Conservation (phyloP, 2,329 filamentous ascomycete species). For the Aureobasidium subglaciale region DNA sequence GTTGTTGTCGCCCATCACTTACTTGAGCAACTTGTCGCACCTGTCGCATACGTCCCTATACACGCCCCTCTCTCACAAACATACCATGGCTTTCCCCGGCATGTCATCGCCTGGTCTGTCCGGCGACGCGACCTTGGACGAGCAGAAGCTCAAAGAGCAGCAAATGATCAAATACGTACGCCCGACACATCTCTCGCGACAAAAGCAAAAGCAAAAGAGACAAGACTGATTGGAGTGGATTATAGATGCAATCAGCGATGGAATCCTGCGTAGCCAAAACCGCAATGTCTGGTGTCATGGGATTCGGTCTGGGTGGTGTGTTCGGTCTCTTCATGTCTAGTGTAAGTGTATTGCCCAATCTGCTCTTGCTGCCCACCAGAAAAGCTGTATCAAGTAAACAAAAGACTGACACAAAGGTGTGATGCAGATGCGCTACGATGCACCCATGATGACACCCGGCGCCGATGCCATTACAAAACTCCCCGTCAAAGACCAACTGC, state of each 20-base stretch:
- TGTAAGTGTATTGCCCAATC: slow-evolving; percentile 46
- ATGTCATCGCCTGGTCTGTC: slow-evolving; percentile 16
- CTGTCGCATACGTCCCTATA: too few species aligned
- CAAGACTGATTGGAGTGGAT: too few species aligned
- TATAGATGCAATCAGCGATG: slow-evolving; percentile 82
- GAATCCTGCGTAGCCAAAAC: slow-evolving; percentile 89
- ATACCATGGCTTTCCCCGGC: slow-evolving; percentile 17
- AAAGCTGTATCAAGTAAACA: background rate
- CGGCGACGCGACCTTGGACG: slow-evolving; percentile 21
- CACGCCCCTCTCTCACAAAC: too few species aligned
- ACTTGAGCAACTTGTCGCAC: too few species aligned
- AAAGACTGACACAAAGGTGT: background rate
- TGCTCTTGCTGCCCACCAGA: background rate
- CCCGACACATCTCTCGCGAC: background rate
- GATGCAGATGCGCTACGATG: slow-evolving; percentile 92
- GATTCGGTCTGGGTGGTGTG: slow-evolving; percentile 85
- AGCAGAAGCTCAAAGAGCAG: slow-evolving; percentile 36
- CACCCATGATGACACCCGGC: slow-evolving; percentile 62
- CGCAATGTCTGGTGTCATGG: slow-evolving; percentile 82
- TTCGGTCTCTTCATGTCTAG: slow-evolving; percentile 98
- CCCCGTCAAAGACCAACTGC: slow-evolving; percentile 76
- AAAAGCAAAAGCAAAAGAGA: background rate
- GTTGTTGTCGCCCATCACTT: background rate
- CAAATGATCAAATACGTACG: slow-evolving; percentile 43
- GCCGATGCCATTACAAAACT: slow-evolving; percentile 53